Percentiles rank a stretch among this genome's conserved stretches.
These are phyloP conservation scores for Oemleria cerasiformis DNA, from an alignment of 306 rosid species.

Conservation along the genomic window DNA sequence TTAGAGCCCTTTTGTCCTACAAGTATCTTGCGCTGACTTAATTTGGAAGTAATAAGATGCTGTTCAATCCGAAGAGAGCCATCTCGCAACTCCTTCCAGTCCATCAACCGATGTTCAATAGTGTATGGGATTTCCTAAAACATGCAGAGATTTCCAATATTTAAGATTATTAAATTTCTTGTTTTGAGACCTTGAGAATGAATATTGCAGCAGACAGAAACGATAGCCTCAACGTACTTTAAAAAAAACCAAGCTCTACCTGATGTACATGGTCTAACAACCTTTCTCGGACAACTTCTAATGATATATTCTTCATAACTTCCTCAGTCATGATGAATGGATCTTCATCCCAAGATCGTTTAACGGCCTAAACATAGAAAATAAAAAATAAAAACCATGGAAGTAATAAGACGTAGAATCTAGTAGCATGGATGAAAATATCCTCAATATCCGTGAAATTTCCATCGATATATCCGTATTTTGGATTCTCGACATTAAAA, in stretches of 20 bases:
- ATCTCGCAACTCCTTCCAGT: slow-evolving; percentile 87
- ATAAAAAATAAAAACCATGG: slow-evolving; percentile 16
- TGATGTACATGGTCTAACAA: slow-evolving; percentile 92
- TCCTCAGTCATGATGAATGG: slow-evolving; percentile 81
- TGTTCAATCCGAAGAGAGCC: slow-evolving; percentile 96
- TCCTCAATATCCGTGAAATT: too few species aligned
- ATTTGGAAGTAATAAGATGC: slow-evolving; percentile 67
- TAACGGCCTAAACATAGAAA: slow-evolving; percentile 62
- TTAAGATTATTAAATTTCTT: slow-evolving; percentile 15
- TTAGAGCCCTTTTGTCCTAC: slow-evolving; percentile 90
- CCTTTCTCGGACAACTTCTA: slow-evolving; percentile 95
- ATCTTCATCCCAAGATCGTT: slow-evolving; percentile 94
- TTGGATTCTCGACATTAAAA: too few species aligned
- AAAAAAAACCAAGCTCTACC: slow-evolving; percentile 41
- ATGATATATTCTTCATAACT: slow-evolving; percentile 78
- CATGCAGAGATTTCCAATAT: slow-evolving; percentile 20
- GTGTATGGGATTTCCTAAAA: slow-evolving; percentile 89
- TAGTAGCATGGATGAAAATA: too few species aligned
- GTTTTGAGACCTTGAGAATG: slow-evolving; percentile 3
- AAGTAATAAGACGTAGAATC: slow-evolving; percentile 21
- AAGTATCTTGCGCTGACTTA: slow-evolving; percentile 88
- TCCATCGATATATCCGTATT: too few species aligned
- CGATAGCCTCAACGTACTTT: slow-evolving; percentile 8
- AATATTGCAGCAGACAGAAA: background rate
- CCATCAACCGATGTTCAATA: slow-evolving; percentile 78